Percentiles rank a stretch among this genome's conserved stretches.
Evolutionary conservation across 1,284 basidiomycete species (phyloP).

Genomic region (Pyrrhoderma lamaoense): DNA sequence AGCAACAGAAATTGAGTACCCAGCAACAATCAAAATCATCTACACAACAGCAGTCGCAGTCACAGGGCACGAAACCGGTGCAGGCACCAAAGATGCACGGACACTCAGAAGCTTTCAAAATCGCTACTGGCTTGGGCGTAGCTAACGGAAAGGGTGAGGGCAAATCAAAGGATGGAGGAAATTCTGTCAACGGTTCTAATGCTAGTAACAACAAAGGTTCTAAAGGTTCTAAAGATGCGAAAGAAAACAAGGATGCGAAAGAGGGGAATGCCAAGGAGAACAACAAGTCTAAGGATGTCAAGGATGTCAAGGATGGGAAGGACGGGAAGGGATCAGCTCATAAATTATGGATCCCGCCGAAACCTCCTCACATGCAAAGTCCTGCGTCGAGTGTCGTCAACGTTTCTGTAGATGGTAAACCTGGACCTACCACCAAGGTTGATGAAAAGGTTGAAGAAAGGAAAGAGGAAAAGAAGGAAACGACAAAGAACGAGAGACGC

Average conservation of each 20-base stretch:
- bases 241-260: not conserved
- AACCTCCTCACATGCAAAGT: conserved; percentile 18
- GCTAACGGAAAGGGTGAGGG: too few relatives aligned
- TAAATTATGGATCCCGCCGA: conserved; percentile 18
- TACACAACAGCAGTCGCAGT: too few relatives aligned
- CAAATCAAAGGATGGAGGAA: too few relatives aligned
- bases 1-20: too few relatives aligned
- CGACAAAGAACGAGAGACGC: conserved; percentile 4
- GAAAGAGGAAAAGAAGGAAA: conserved; percentile 7
- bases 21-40: too few relatives aligned
- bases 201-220: too few relatives aligned
- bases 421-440: not conserved
- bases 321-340: conserved; percentile 3
- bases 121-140: too few relatives aligned
- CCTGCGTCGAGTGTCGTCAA: not conserved
- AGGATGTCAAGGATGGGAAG: not conserved
- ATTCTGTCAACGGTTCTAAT: too few relatives aligned
- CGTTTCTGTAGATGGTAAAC: not conserved
- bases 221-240: not conserved
- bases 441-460: not conserved
- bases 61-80: too few relatives aligned
- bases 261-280: not conserved
- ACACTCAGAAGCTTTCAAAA: too few relatives aligned
- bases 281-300: not conserved
- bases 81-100: too few relatives aligned